phyloP scores from a whole-genome alignment of 345 rosid genomes.

The Mangifera indica region DNA sequence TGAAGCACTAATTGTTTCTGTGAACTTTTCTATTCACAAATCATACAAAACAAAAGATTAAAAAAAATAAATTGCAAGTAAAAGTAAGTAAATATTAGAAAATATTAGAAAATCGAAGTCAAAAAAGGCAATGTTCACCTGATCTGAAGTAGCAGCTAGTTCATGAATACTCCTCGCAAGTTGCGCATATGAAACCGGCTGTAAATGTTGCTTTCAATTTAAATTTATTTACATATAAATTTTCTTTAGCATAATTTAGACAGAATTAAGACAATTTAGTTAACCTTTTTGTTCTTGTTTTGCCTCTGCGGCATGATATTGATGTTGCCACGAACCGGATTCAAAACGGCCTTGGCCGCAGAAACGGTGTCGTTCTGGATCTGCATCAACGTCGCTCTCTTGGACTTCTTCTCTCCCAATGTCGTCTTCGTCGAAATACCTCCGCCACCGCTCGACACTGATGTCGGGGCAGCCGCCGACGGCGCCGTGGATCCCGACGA shows the following conservation, averaged over 20 bases:
- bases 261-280: neutral
- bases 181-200: conserved; percentile 98
- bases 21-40: conserved; percentile 69
- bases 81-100: conserved; percentile 2
- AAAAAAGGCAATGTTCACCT: conserved; percentile 43
- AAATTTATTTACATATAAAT: neutral
- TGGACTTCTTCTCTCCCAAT: conserved; percentile 80
- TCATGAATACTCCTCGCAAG: conserved; percentile 99
- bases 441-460: conserved; percentile 14
- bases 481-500: conserved; percentile 38
- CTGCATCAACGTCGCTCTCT: conserved; percentile 80
- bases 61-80: conserved; percentile 1
- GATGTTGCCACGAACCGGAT: conserved; percentile 63
- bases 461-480: conserved; percentile 32
- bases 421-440: conserved; percentile 50
- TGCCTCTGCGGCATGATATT: conserved; percentile 73
- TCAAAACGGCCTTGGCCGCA: conserved; percentile 77
- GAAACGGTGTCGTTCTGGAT: conserved; percentile 89
- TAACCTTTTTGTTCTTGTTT: conserved; percentile 64
- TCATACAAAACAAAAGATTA: neutral
- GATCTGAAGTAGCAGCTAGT: conserved; percentile 93
- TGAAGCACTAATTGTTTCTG: conserved; percentile 87
- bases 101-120: too few species aligned
- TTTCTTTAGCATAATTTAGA: neutral
- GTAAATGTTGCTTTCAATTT: conserved; percentile 24